Percentiles rank a stretch among this genome's conserved stretches.
Evolutionary conservation across 148 eudicot species (phyloP).

Genomic region (Diospyros lotus): DNA sequence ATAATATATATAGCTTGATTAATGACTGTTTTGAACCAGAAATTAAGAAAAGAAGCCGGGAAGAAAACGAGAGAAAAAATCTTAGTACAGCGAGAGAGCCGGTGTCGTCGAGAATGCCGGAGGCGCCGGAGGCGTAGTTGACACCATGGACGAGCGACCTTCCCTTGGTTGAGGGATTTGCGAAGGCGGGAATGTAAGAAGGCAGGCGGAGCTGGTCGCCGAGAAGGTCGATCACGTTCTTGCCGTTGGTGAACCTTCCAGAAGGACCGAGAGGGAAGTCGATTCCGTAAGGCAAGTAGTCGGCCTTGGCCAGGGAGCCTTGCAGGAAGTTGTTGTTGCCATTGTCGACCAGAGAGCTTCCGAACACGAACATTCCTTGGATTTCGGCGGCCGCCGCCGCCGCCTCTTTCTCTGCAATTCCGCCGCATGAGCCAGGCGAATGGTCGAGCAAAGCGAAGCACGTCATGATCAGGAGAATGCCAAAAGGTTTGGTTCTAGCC

Average conservation of each 20-base stretch:
- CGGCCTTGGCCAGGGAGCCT: slow-evolving; percentile 21
- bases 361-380: slow-evolving; percentile 43
- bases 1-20: not conserved
- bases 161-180: slow-evolving; percentile 30
- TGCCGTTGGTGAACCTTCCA: slow-evolving; percentile 44
- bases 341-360: slow-evolving; percentile 38
- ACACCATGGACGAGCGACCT: slow-evolving; percentile 27
- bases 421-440: too few species aligned
- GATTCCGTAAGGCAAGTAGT: slow-evolving; percentile 38
- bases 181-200: slow-evolving; percentile 31
- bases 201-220: slow-evolving; percentile 28
- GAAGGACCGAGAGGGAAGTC: slow-evolving; percentile 42
- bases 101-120: slow-evolving; percentile 38
- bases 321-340: slow-evolving; percentile 1
- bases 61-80: not conserved
- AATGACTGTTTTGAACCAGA: too few species aligned
- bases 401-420: too few species aligned
- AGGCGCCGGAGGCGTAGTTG: slow-evolving; percentile 36
- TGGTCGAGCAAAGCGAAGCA: too few species aligned
- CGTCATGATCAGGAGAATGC: too few species aligned
- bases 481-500: too few species aligned
- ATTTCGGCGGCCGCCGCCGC: not conserved
- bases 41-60: too few species aligned
- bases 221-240: slow-evolving; percentile 34
- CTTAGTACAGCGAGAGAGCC: slow-evolving; percentile 24